Evolutionary conservation across 257 asterid species (phyloP).

Genomic region (Penstemon eatonii): DNA sequence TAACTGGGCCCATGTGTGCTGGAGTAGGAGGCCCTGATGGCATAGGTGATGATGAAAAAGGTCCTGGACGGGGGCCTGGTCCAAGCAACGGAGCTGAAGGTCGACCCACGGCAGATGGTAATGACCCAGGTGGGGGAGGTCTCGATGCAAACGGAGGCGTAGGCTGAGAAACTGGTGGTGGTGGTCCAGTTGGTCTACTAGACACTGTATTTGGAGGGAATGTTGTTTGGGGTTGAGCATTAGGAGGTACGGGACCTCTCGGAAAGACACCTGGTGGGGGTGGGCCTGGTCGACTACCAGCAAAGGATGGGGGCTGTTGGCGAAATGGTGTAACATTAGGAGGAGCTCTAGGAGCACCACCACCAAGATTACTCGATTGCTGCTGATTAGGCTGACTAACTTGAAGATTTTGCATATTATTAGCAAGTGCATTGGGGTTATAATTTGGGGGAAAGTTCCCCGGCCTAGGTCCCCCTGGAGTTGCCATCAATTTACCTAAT

Average conservation of each 20-base stretch:
- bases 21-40: conserved; percentile 52
- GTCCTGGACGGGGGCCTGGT: conserved; percentile 61
- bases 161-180: conserved; percentile 59
- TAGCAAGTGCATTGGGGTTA: conserved; percentile 74
- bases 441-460: conserved; percentile 76
- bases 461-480: conserved; percentile 90
- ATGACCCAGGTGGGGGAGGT: conserved; percentile 71
- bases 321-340: conserved; percentile 61
- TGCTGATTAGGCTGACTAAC: conserved; percentile 71
- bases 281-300: conserved; percentile 72
- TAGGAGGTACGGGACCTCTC: conserved; percentile 58
- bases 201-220: conserved; percentile 53
- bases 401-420: conserved; percentile 81
- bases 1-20: conserved; percentile 43
- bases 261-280: conserved; percentile 74
- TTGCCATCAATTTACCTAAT: conserved; percentile 63
- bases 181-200: conserved; percentile 60
- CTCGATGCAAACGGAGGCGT: conserved; percentile 72
- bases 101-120: conserved; percentile 61
- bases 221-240: conserved; percentile 55
- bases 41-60: conserved; percentile 50
- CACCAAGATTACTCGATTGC: conserved; percentile 39
- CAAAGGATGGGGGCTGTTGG: conserved; percentile 72
- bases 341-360: conserved; percentile 56
- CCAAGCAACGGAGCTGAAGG: conserved; percentile 48